phyloP scores from a whole-genome alignment of 805 yeast species.

The Zygosaccharomyces pseudorouxii region DNA sequence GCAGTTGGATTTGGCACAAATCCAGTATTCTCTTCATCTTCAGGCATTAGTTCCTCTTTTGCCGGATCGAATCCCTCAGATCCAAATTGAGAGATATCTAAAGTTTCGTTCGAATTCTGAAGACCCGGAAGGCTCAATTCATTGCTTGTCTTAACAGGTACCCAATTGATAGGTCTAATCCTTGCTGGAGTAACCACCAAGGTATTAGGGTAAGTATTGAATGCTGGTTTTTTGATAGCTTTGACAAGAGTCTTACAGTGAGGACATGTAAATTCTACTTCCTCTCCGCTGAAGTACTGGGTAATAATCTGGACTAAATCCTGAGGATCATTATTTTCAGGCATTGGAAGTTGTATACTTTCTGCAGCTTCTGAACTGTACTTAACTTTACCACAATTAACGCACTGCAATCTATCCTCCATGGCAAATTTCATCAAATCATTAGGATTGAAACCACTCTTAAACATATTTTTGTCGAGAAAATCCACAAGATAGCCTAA shows the following conservation, averaged over 20 bases:
- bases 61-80: constrained; percentile 38
- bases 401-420: constrained; percentile 55
- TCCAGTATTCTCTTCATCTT: constrained; percentile 20
- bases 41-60: constrained; percentile 26
- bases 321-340: constrained; percentile 42
- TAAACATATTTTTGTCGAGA: constrained; percentile 46
- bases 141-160: constrained; percentile 73
- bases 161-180: constrained; percentile 84
- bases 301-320: constrained; percentile 41
- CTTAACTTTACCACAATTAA: constrained; percentile 56
- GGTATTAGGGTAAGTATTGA: constrained; percentile 57
- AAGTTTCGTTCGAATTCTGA: constrained; percentile 24
- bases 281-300: constrained; percentile 51
- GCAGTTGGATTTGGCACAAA: constrained; percentile 56
- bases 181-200: constrained; percentile 72
- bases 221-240: constrained; percentile 26
- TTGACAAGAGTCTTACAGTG: constrained; percentile 39
- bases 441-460: constrained; percentile 41
- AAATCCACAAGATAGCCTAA: constrained; percentile 61
- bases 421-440: constrained; percentile 58
- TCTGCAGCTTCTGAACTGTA: constrained; percentile 55
- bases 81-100: constrained; percentile 43
- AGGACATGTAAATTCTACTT: constrained; percentile 60
- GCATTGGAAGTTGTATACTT: constrained; percentile 50
- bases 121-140: constrained; percentile 52